A percentile compares a stretch with the other conserved stretches of the same genome.
Conservation (phyloP, 208 protist species). For the Trypanosomatidae sp. region DNA sequence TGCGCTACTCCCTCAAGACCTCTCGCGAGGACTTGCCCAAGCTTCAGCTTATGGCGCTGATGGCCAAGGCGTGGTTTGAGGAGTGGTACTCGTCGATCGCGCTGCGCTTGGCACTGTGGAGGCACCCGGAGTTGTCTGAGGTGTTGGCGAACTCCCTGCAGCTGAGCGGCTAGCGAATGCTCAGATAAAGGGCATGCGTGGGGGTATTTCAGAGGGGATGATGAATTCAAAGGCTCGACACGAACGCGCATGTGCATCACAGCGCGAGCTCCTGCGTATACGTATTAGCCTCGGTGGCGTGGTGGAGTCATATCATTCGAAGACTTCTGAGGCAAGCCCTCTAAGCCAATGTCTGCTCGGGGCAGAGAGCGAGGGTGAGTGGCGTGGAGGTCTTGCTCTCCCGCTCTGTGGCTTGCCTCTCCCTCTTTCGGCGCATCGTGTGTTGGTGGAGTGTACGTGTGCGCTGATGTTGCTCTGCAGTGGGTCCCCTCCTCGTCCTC, state of each 20-base stretch:
- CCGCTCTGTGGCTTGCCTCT: too few relatives aligned
- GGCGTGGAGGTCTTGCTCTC: not conserved
- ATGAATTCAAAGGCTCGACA: not conserved
- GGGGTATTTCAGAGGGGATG: too few relatives aligned
- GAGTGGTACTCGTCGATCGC: slow-evolving; percentile 57
- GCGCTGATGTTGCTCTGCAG: too few relatives aligned
- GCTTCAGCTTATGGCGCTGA: slow-evolving; percentile 34
- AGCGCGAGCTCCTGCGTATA: too few relatives aligned
- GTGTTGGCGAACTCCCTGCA: slow-evolving; percentile 45
- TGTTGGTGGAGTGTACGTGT: too few relatives aligned
- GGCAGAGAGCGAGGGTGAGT: not conserved
- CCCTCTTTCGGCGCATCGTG: too few relatives aligned
- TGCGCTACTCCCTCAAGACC: slow-evolving; percentile 71
- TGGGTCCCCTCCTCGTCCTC: too few relatives aligned
- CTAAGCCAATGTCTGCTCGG: not conserved
- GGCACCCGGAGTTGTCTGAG: slow-evolving; percentile 58
- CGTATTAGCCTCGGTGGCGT: not conserved
- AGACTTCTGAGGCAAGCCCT: not conserved
- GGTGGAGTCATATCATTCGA: not conserved
- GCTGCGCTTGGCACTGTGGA: slow-evolving; percentile 53
- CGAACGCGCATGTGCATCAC: too few relatives aligned
- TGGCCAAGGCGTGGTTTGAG: slow-evolving; percentile 53
- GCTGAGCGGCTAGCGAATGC: slow-evolving; percentile 36
- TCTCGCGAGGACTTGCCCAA: slow-evolving; percentile 38
- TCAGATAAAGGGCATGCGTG: not conserved